Conservation (phyloP, 2,329 filamentous ascomycete species). For the Aspergillus piperis region DNA sequence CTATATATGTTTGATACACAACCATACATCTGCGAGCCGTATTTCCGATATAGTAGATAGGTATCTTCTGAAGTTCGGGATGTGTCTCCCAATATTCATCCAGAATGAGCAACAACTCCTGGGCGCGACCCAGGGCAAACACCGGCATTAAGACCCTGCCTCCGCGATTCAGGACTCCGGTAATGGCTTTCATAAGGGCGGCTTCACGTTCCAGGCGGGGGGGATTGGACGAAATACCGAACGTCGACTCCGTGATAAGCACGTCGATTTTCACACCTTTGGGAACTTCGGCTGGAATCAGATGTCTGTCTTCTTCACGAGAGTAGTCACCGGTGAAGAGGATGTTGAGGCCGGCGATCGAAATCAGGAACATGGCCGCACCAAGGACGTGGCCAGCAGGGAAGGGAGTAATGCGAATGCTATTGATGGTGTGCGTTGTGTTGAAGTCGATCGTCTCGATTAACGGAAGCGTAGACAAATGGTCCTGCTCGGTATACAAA, state of each 20-base stretch:
- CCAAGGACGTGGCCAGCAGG: conserved; percentile 97
- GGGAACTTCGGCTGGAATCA: conserved; percentile 90
- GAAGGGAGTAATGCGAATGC: conserved; percentile 94
- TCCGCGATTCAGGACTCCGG: conserved; percentile 83
- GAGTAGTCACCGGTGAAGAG: conserved; percentile 98
- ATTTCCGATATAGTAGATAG: conserved; percentile 97
- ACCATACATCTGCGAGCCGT: conserved; percentile 97
- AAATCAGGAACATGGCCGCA: conserved; percentile 96
- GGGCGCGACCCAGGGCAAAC: conserved; percentile 88
- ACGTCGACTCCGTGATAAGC: conserved; percentile 95
- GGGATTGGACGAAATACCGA: conserved; percentile 91
- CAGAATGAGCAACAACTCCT: conserved; percentile 89
- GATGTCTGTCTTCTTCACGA: conserved; percentile 88
- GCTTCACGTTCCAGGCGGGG: conserved; percentile 89
- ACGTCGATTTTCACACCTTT: conserved; percentile 90
- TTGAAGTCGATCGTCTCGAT: conserved; percentile 99
- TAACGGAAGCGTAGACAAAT: conserved; percentile 85
- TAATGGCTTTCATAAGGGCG: conserved; percentile 93
- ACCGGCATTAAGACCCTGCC: conserved; percentile 93
- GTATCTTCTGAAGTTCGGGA: conserved; percentile 80
- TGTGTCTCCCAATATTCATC: conserved; percentile 97
- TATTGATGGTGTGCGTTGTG: conserved; percentile 95
- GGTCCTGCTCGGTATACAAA: conserved; percentile 93
- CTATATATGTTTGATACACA: conserved; percentile 96
- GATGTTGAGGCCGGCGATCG: conserved; percentile 94